Evolutionary conservation across 345 rosid species (phyloP).

Genomic region (Arabidopsis suecica): DNA sequence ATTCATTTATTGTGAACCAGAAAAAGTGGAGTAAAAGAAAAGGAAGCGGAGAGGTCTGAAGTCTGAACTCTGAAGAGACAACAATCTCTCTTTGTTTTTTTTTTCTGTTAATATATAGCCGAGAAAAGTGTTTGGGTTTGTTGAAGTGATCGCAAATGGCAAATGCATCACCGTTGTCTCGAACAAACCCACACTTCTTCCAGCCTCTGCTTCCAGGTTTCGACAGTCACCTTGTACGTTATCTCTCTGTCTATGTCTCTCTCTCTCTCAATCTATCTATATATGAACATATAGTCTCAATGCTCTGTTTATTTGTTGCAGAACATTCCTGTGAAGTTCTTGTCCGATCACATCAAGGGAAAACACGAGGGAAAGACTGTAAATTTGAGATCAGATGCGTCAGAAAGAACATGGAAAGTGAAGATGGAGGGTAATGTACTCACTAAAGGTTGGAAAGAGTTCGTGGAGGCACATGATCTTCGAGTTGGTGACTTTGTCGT

Average conservation of each 20-base stretch:
- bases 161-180: not conserved
- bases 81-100: too few species aligned
- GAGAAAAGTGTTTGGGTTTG: not conserved
- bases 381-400: not conserved
- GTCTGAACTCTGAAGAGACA: too few species aligned
- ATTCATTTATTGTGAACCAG: not conserved
- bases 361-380: conserved; percentile 13
- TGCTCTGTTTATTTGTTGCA: conserved; percentile 8
- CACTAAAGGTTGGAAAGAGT: conserved; percentile 23
- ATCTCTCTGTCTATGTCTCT: not conserved
- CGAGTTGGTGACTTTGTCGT: conserved; percentile 20
- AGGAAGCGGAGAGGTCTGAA: too few species aligned
- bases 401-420: conserved; percentile 27
- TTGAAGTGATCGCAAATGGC: conserved; percentile 8
- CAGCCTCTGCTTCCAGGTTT: conserved; percentile 25
- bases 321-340: conserved; percentile 26
- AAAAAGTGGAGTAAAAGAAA: too few species aligned
- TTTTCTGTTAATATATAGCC: too few species aligned
- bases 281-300: not conserved
- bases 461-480: conserved; percentile 25
- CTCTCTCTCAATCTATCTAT: not conserved
- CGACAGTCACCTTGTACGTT: conserved; percentile 13
- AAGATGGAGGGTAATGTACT: conserved; percentile 27
- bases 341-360: conserved; percentile 14
- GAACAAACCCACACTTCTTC: conserved; percentile 11